Conservation (phyloP, 108 stramenopile species). For the Asterionellopsis glacialis region DNA sequence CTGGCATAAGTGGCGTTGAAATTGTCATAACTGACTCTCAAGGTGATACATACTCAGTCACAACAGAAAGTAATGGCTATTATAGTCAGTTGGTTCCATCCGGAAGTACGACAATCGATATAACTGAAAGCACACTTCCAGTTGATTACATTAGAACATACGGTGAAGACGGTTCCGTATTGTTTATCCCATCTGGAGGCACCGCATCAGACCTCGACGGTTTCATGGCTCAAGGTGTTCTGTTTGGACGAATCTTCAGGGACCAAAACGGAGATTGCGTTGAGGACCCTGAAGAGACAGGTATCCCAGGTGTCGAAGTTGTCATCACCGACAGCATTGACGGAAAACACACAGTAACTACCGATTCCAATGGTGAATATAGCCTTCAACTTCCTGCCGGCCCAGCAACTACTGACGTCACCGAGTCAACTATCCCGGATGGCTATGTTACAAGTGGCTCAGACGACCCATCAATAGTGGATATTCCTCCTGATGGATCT, state of each 20-base stretch:
- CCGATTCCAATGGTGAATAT: background rate
- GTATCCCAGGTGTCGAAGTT: background rate
- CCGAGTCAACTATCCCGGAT: too few species aligned
- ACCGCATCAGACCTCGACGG: too few species aligned
- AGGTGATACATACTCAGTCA: background rate
- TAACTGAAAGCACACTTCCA: background rate
- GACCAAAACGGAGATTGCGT: background rate
- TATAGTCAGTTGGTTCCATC: background rate
- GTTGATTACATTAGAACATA: too few species aligned
- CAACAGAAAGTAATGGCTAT: background rate
- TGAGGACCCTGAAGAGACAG: background rate
- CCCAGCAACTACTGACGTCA: too few species aligned
- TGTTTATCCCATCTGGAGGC: too few species aligned
- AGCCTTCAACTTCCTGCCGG: background rate
- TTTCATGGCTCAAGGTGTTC: background rate
- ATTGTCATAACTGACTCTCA: background rate
- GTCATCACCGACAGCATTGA: background rate
- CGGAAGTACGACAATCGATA: background rate
- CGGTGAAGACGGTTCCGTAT: too few species aligned
- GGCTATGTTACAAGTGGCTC: too few species aligned
- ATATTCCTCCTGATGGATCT: too few species aligned
- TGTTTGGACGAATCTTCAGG: background rate
- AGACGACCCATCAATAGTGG: too few species aligned
- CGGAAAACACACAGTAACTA: background rate
- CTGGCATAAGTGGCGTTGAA: background rate